These are phyloP conservation scores for Cornus kousa DNA, from an alignment of 148 eudicot genomes.

Conservation along the genomic window DNA sequence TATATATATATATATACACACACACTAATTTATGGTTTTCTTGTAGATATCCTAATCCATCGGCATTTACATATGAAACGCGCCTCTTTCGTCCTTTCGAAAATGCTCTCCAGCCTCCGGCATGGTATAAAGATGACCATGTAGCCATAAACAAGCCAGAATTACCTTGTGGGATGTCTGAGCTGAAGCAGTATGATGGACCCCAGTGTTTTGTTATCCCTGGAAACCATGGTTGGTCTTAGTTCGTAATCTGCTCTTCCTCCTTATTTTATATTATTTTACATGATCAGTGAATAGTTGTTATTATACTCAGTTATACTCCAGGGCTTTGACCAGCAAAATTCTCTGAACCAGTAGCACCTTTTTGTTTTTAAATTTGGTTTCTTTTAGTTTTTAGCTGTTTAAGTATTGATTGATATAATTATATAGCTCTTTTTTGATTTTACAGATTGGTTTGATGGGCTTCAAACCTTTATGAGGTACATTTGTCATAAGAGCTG, in stretches of 20 bases:
- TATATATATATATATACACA: too few species aligned
- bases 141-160: slow-evolving; percentile 94
- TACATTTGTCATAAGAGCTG: slow-evolving; percentile 98
- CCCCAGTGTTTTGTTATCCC: slow-evolving; percentile 98
- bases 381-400: slow-evolving; percentile 4
- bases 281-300: not conserved
- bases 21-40: not conserved
- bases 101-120: slow-evolving; percentile 90
- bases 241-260: slow-evolving; percentile 9
- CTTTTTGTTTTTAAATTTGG: slow-evolving; percentile 10
- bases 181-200: slow-evolving; percentile 73
- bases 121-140: slow-evolving; percentile 83
- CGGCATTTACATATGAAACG: slow-evolving; percentile 70
- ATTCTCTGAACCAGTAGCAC: not conserved
- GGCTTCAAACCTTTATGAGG: slow-evolving; percentile 92
- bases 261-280: not conserved
- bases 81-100: slow-evolving; percentile 94
- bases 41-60: slow-evolving; percentile 93
- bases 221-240: slow-evolving; percentile 89
- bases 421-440: slow-evolving; percentile 2
- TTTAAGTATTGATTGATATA: slow-evolving; percentile 1
- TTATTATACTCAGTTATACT: not conserved
- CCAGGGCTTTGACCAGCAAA: not conserved
- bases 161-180: slow-evolving; percentile 68
- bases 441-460: slow-evolving; percentile 93